Base-by-base conservation (phyloP, 345 rosid genomes). In the Luvunga scandens region DNA sequence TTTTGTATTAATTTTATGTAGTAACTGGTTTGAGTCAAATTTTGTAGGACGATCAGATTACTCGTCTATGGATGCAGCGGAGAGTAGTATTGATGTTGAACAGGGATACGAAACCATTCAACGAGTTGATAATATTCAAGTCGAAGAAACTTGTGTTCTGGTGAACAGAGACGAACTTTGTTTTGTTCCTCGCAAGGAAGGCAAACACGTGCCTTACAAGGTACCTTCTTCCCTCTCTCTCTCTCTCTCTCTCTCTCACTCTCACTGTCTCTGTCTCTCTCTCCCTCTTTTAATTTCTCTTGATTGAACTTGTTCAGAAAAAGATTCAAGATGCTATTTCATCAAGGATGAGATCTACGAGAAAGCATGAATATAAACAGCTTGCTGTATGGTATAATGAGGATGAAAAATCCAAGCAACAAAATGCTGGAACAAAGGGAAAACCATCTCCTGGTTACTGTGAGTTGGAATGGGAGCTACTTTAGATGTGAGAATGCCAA, bases 401-500 rank as follows among this genome's bases (percentile, higher is more conserved):
- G 71, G 82, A 69, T 66, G 72, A 69, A 64, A 62, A 78, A 70
- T 62, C 83, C 76, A 36, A 77, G 65, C 7, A 78, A 60, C 77
- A 81, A 69, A n/a, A 31, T 42, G 71, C 38, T 68, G 78, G 78
- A 53, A 62, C 7, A 4, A 80, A 36, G 59, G 73, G 76, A 66
- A 75, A 87, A 66, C 65, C 64, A 39, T 53, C 76, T 27, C 75
- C 71, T 22, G 85, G 79, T 48, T 21, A 56, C 28, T 73, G 78
- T 64, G 96, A 94, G 78, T 83, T 89, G 12, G 98, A 91, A 70
- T 92, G 98, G 98, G 97, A 94, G 91, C 88, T 94, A 78, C 88
- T 94, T 13, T 87, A 81, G 84, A 70, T 57, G 12, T 59, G 19
- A 64, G 38, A 57, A 71, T 25, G 30, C 50, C 36, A 33, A 30